Evolutionary conservation across 306 rosid species (phyloP).

Genomic region (Ormosia emarginata): DNA sequence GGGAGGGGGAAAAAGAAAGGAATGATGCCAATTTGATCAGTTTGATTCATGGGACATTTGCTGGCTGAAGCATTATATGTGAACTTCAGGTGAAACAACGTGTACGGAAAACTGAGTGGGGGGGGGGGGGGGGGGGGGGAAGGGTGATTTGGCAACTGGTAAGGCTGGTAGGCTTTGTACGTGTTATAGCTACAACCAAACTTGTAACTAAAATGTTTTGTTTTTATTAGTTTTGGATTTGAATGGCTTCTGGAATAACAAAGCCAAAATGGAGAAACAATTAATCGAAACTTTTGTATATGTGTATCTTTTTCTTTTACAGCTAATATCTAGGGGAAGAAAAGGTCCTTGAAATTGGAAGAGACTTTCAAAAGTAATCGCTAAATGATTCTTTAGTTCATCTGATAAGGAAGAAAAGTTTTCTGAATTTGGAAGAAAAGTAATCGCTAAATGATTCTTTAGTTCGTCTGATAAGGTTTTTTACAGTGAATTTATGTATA

Average conservation of each 20-base stretch:
- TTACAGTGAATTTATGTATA: too few relatives aligned
- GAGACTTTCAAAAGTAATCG: conserved; percentile 3
- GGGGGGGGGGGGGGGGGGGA: too few relatives aligned
- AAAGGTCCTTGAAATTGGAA: not conserved
- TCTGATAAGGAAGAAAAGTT: too few relatives aligned
- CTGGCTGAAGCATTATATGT: not conserved
- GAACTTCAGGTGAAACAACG: not conserved
- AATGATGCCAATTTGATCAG: not conserved
- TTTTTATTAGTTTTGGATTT: conserved; percentile 5
- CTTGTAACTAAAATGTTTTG: not conserved
- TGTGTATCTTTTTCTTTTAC: not conserved
- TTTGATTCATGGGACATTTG: not conserved
- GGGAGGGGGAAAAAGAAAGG: not conserved
- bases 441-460: too few relatives aligned
- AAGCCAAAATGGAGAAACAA: not conserved
- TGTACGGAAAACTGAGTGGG: not conserved
- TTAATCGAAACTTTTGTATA: not conserved
- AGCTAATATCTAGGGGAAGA: not conserved
- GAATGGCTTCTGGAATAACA: not conserved
- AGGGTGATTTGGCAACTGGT: not conserved
- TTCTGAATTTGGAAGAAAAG: too few relatives aligned
- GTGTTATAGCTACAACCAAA: not conserved
- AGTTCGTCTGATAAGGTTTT: too few relatives aligned
- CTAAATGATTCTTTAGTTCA: not conserved
- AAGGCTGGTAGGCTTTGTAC: not conserved